Evolutionary conservation across 176 grass and related monocot species (phyloP).

Genomic region (Calamus simplicifolius): DNA sequence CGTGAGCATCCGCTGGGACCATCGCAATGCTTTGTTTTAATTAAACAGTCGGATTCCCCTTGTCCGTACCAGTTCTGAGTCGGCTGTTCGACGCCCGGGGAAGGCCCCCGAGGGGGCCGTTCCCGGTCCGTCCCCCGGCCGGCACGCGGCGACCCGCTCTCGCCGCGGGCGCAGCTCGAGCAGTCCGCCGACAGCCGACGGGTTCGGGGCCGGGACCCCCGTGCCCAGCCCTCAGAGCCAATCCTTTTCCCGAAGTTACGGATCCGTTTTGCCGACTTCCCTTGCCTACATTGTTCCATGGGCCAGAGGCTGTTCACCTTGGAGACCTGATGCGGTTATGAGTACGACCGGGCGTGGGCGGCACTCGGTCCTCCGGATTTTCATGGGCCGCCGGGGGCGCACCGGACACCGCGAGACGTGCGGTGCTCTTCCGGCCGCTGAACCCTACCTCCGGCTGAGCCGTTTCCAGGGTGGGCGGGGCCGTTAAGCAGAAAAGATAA

Average conservation of each 20-base stretch:
- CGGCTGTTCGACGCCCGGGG: conserved; percentile 22
- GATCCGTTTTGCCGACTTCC: conserved; percentile 43
- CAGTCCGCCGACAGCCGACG: conserved; percentile 17
- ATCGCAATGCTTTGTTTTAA: conserved; percentile 42
- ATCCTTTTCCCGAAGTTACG: conserved; percentile 73
- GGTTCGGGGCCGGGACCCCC: conserved; percentile 49
- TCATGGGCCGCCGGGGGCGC: conserved; percentile 53
- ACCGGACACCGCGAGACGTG: conserved; percentile 52
- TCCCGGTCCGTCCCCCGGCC: not conserved
- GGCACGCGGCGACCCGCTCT: conserved; percentile 17
- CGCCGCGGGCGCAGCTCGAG: conserved; percentile 25
- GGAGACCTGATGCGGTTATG: conserved; percentile 50
- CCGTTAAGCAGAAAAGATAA: conserved; percentile 49
- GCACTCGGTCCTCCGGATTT: conserved; percentile 49
- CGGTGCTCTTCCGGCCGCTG: conserved; percentile 49
- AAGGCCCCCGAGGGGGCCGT: conserved; percentile 16
- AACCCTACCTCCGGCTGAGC: conserved; percentile 49
- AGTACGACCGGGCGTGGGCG: conserved; percentile 33
- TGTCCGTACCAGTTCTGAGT: conserved; percentile 37
- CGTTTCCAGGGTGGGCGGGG: conserved; percentile 35
- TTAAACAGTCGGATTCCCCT: conserved; percentile 39
- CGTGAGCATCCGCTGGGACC: conserved; percentile 28
- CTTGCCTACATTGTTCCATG: conserved; percentile 49
- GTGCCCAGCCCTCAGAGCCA: conserved; percentile 54
- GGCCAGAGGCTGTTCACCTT: conserved; percentile 45